Base-by-base conservation (phyloP, 768 basidiomycete genomes). In the Mycena crocata region DNA sequence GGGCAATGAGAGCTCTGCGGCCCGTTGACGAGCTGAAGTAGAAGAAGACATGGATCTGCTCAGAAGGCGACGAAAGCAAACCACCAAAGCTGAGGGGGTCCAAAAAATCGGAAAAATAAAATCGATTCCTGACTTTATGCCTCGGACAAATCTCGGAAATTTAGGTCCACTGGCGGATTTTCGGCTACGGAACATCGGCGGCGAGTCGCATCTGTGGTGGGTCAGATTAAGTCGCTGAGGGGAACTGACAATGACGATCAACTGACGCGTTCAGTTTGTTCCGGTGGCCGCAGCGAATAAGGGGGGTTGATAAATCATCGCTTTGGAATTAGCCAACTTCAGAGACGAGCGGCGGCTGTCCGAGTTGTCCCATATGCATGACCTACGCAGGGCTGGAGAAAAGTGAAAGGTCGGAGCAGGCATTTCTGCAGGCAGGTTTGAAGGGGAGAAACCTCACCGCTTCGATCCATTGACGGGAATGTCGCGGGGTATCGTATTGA, bases 1-100 rank as follows among this genome's bases (percentile, higher is more conserved):
- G 17, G 89, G 88, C 13, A 89, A 77, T 21, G 74, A 69, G 56
- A 78, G 72, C 44, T 74, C 70, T 57, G 67, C 57, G 50, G 64
- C 40, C 39, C 40, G 57, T 54, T 54, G 57, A 40, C n/a, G 44
- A 24, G 45, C 10, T 10, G 46, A n/a, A 45, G 54, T 39, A 46
- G 57, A 21, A 15, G 13, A 54, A n/a, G 39, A 31, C 56, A 51
- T 58, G 26, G 2, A 28, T 51, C 39, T 14, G 48, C n/a, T 39
- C 23, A 19, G n/a, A n/a, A n/a, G n/a, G 12, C 14, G 46, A 57
- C 12, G 34, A 35, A 46, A 32, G n/a, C 14, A 37, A 21, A 24
- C 49, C 50, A 59, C 57, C 24, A 49, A n/a, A 14, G 39, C 15
- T n/a, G 56, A 9, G 50, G 24, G 32, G 39, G 55, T 15, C 23